Base-by-base conservation (phyloP, 75 land plant genomes). In the Cupressus sempervirens region DNA sequence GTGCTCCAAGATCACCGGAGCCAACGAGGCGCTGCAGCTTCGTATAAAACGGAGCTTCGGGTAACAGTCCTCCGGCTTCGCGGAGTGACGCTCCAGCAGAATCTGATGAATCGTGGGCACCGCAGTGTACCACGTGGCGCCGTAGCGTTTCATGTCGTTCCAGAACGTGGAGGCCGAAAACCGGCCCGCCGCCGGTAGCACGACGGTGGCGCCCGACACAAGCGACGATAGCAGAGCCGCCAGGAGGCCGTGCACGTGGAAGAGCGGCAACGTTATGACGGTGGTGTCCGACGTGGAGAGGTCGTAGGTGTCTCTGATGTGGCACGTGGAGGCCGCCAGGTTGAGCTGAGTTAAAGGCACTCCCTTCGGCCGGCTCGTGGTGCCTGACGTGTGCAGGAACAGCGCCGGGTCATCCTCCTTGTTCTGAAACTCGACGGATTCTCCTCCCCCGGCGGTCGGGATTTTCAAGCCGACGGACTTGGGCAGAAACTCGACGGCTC, bases 301-400 rank as follows among this genome's bases (percentile, higher is more conserved):
- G 43, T 87, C 90, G 83, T 98, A 98, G 10, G 93, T 94, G 11
- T 90, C 87, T 26, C 86, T 85, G 70, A 98, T 96, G 85, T 98
- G 90, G 81, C 70, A 35, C 4, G 93, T 90, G 6, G 99, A 98
- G 3, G 94, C 84, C 26, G 92, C 97, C 29, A 97, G 89, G 80
- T 97, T 97, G 15, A 46, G 87, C 91, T 97, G 99, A 23, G 93
- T 96, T 62, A 82, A 84, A 12, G 99, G 99, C 40, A 97, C 99
- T 0, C 99, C 99, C 75, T 97, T 97, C 32, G 99, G 99, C 36
- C 97, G 91, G 87, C 99, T 96, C 10, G 99, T 98, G 20, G 99
- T 98, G 4, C 99, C 99, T 12, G 98, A 96, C 20, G 99, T 98
- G 94, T 98, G 99, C 83, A 98, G 92, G 87, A 98, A 98, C 32